Base-by-base conservation (phyloP, 1,284 basidiomycete genomes). In the Erythrobasidium hasegawianum region DNA sequence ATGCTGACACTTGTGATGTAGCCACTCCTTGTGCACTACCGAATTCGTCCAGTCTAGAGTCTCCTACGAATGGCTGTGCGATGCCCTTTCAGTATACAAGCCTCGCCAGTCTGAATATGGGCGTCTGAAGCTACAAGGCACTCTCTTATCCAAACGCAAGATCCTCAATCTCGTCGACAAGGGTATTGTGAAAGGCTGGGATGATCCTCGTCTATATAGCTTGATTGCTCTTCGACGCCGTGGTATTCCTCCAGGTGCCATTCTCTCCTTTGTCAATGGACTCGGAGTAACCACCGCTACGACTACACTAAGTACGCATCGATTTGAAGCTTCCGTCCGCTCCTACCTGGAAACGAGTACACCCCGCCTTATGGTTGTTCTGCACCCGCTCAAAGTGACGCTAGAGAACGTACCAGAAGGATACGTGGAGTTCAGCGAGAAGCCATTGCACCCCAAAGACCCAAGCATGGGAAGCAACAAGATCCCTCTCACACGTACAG, bases 11-110 rank as follows among this genome's bases (percentile, higher is more conserved):
- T 52, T n/a, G 60, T 11, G 24, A 4, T 43, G 13, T 70, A 96
- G 92, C 41, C 96, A 99, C 81, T 98, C 96, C 2, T 82, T 99
- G 18, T 99, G 96, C 77, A 99, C 96, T 1, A 87, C 86, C 45
- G 96, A 99, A 77, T 99, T 99, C 77, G 87, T 97, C 72, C 86
- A 88, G n/a, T 92, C 94, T 8, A 88, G 96, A 62, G 90, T 94
- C 76, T 96, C 93, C 0, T 98, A 99, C 78, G 96, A 99, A 75
- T 99, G 96, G 96, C 83, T 99, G 14, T 99, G 96, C 76, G 95
- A 99, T 76, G 91, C 90, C 1, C 81, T 98, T 33, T 88, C 90
- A 70, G 88, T 98, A 1, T 99, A 98, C 83, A 97, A 95, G 78
- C 94, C 96, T n/a, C 87, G 87, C 69, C 96, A 99, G 80, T 95